A percentile compares a stretch with the other conserved stretches of the same genome.
These are phyloP conservation scores for Pleurotus tuoliensis DNA, from an alignment of 768 basidiomycete species.

Conservation along the genomic window DNA sequence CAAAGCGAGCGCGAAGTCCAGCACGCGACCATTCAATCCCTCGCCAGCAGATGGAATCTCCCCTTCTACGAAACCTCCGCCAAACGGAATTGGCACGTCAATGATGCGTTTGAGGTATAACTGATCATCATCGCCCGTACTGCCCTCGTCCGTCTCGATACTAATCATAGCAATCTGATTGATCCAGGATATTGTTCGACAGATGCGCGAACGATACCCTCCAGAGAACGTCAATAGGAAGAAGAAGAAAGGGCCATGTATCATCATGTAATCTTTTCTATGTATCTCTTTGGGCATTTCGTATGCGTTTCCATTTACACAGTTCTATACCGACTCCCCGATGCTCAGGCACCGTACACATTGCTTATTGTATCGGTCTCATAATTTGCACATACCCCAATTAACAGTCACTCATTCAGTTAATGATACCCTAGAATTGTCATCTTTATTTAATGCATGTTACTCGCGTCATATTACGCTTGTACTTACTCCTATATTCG, in stretches of 20 bases:
- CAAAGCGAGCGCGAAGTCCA: conserved; percentile 78
- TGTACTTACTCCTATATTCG: too few species aligned
- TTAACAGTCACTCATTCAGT: conserved; percentile 6
- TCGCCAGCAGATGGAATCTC: conserved; percentile 64
- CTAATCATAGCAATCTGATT: background rate
- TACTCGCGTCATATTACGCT: too few species aligned
- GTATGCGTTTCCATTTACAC: background rate
- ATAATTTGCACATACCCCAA: conserved; percentile 4
- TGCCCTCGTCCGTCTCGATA: background rate
- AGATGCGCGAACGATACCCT: conserved; percentile 69
- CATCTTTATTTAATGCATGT: background rate
- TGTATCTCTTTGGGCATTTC: background rate
- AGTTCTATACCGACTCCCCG: background rate
- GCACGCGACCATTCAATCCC: conserved; percentile 54
- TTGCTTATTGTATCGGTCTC: conserved; percentile 1
- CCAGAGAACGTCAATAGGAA: conserved; percentile 34
- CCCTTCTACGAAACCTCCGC: conserved; percentile 88
- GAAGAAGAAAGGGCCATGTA: conserved; percentile 30
- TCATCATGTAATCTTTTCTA: conserved; percentile 34
- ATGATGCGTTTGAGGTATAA: conserved; percentile 63
- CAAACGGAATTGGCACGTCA: conserved; percentile 77
- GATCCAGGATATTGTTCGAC: conserved; percentile 53
- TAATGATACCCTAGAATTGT: conserved; percentile 7
- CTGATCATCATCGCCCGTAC: background rate
- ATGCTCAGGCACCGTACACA: background rate